Base-by-base conservation (phyloP, 306 rosid species). In the Gleditsia sinensis region DNA sequence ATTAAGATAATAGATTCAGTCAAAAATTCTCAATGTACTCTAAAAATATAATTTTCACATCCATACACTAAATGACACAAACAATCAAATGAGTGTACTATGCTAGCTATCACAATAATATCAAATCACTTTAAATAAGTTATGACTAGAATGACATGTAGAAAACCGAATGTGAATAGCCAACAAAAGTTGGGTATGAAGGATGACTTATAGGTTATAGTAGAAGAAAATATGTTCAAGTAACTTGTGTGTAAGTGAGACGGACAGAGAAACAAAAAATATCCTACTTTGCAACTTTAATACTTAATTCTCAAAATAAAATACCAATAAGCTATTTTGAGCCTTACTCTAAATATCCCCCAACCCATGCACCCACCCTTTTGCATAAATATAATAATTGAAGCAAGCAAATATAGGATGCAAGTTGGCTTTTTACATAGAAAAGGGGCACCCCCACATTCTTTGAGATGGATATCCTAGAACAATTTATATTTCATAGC, bases 1-100 rank as follows among this genome's bases (percentile, higher is more conserved):
- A 77, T 77, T 66, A 67, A 66, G 69, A 36, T 56, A 85, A 55
- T 67, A 77, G 71, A 77, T 24, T 74, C 55, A 51, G 69, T 69
- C n/a, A 42, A 48, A 16, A 77, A 19, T 34, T 50, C 63, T 61
- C 34, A 51, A 43, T 73, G 71, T 80, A 16, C 59, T 48, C 54
- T 42, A 30, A 69, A 67, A 70, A 79, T 19, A 43, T 49, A 58
- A 24, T 42, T 54, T 51, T 48, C 60, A 59, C 34, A 48, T 36
- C 24, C 42, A 37, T 75, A 61, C 4, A 27, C 21, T 27, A 54
- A 49, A 28, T 55, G 64, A 45, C 32, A 11, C 1, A 68, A 24
- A 16, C 64, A 49, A 77, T 42, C 19, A 72, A 75, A 63, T 23
- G 27, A 67, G 46, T 58, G 28, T 49, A 34, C 42, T 67, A 5